Conservation (phyloP, 768 basidiomycete species). For the Russula vinacea region DNA sequence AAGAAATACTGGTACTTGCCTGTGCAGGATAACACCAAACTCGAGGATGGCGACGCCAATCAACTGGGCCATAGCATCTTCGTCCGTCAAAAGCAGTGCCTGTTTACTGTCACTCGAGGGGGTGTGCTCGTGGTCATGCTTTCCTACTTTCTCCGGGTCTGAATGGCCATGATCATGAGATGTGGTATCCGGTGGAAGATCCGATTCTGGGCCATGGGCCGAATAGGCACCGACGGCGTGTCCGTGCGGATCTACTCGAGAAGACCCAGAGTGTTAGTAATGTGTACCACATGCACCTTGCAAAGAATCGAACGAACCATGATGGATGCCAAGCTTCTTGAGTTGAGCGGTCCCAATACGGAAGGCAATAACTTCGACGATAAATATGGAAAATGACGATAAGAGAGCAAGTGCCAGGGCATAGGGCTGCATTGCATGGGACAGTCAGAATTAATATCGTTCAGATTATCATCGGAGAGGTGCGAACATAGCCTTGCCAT, state of each 20-base stretch:
- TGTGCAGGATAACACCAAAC: conserved; percentile 88
- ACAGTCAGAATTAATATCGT: not conserved
- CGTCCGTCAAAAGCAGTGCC: conserved; percentile 37
- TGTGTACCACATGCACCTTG: not conserved
- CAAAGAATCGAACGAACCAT: conserved; percentile 45
- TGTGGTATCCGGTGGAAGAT: conserved; percentile 4
- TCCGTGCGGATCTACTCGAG: conserved; percentile 57
- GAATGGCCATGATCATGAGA: not conserved
- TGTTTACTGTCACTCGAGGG: conserved; percentile 22
- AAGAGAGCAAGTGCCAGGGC: conserved; percentile 75
- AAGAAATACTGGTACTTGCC: conserved; percentile 39
- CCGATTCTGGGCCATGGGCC: conserved; percentile 66
- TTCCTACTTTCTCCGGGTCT: conserved; percentile 8
- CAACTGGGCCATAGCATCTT: conserved; percentile 55
- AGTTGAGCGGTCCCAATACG: conserved; percentile 80
- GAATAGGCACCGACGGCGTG: conserved; percentile 58
- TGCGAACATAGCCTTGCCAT: conserved; percentile 75
- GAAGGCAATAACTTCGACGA: conserved; percentile 82
- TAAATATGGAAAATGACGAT: conserved; percentile 80
- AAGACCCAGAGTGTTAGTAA: conserved; percentile 1
- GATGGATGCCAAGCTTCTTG: conserved; percentile 55
- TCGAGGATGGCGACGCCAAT: conserved; percentile 90
- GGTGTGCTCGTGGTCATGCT: conserved; percentile 35
- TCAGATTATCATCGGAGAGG: not conserved
- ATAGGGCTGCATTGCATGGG: conserved; percentile 56